Conservation (phyloP, 495 filamentous ascomycete genomes). For the Echria macrotheca region DNA sequence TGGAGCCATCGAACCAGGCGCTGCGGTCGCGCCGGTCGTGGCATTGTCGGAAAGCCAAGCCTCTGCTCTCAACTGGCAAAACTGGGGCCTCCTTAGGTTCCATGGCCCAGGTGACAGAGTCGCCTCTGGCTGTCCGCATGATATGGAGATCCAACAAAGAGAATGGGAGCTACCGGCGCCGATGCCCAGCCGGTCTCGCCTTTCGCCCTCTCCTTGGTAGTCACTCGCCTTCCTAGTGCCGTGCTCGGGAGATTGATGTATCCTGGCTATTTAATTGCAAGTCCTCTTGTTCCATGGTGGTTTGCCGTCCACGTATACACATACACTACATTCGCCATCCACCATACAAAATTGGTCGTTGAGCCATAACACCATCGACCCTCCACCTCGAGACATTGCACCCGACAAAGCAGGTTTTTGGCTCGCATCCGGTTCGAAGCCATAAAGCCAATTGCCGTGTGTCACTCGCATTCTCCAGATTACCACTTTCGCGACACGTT, state of each 20-base stretch:
- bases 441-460: too few species aligned
- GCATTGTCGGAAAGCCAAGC: not conserved
- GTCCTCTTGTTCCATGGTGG: conserved; percentile 1
- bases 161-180: not conserved
- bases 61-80: too few species aligned
- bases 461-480: too few species aligned
- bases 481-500: too few species aligned
- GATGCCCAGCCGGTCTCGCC: not conserved
- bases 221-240: not conserved
- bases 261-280: conserved; percentile 3
- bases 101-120: conserved; percentile 5
- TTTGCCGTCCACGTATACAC: not conserved
- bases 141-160: conserved; percentile 2
- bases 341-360: not conserved
- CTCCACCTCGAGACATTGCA: not conserved
- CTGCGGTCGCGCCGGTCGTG: not conserved
- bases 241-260: not conserved
- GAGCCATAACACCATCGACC: not conserved
- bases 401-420: not conserved
- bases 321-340: not conserved
- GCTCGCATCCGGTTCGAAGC: too few species aligned
- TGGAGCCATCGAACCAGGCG: not conserved
- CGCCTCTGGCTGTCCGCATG: conserved; percentile 1
- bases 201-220: not conserved
- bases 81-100: not conserved